Percentiles rank a stretch among this genome's conserved stretches.
These are phyloP conservation scores for Populus hybrid DNA, from an alignment of 441 rosid genomes.

Conservation along the genomic window DNA sequence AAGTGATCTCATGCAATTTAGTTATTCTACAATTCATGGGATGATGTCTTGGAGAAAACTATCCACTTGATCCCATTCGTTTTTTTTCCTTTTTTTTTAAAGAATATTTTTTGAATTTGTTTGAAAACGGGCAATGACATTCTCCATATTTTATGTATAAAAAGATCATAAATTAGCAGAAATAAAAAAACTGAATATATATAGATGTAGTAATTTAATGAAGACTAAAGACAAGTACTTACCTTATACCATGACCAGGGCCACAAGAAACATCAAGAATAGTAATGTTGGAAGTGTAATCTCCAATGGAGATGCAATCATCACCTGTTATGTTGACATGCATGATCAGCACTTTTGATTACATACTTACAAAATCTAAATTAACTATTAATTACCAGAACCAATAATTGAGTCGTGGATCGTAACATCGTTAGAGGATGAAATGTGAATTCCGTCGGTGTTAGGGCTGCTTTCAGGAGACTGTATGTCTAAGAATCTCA, in stretches of 20 bases:
- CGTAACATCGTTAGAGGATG: conserved; percentile 26
- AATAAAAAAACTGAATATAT: too few species aligned
- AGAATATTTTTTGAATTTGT: too few species aligned
- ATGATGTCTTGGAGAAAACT: too few species aligned
- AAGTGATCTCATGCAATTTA: too few species aligned
- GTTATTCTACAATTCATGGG: too few species aligned
- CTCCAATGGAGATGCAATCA: conserved; percentile 58
- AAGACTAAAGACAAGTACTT: neutral
- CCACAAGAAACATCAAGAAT: conserved; percentile 40
- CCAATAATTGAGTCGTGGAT: conserved; percentile 27
- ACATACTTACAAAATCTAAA: neutral
- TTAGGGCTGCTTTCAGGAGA: conserved; percentile 53
- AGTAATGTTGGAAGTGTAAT: conserved; percentile 23
- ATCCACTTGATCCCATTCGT: too few species aligned
- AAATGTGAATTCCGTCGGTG: conserved; percentile 58
- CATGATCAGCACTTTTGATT: too few species aligned
- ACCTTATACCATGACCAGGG: conserved; percentile 74
- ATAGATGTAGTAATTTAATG: neutral
- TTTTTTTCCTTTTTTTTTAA: too few species aligned
- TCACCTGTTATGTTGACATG: conserved; percentile 36
- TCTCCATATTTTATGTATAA: too few species aligned
- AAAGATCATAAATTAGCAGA: too few species aligned
- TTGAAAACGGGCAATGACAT: too few species aligned
- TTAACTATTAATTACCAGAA: conserved; percentile 30
- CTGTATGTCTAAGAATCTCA: conserved; percentile 24